phyloP scores from a whole-genome alignment of 2,329 filamentous ascomycete genomes.

The Tympanopsis confertula region DNA sequence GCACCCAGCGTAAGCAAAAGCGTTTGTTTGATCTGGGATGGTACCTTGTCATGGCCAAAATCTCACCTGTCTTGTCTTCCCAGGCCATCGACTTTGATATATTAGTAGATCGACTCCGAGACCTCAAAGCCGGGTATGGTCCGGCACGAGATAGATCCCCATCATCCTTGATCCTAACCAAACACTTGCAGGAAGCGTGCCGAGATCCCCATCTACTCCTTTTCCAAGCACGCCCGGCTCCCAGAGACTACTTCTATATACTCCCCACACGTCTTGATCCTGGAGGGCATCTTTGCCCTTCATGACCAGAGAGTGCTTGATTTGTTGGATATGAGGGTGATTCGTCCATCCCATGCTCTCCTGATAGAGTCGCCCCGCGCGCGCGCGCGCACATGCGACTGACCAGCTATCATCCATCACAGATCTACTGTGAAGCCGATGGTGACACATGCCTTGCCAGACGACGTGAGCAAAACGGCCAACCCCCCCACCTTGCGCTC shows the following conservation, averaged over 20 bases:
- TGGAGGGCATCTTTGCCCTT: constrained; percentile 92
- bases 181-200: constrained; percentile 59
- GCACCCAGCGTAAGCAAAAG: constrained; percentile 52
- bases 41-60: too few species aligned
- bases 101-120: constrained; percentile 65
- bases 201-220: constrained; percentile 91
- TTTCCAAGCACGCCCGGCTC: constrained; percentile 75
- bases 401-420: not conserved
- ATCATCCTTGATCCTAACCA: constrained; percentile 5
- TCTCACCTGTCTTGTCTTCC: too few species aligned
- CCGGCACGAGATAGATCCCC: not conserved
- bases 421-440: constrained; percentile 95
- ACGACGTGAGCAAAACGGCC: constrained; percentile 50
- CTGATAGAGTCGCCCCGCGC: too few species aligned
- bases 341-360: too few species aligned
- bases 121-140: constrained; percentile 81
- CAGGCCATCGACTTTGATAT: constrained; percentile 86
- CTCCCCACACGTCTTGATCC: constrained; percentile 85
- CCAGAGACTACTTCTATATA: constrained; percentile 79
- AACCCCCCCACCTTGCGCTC: not conserved
- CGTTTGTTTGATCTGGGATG: too few species aligned
- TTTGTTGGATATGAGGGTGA: constrained; percentile 78
- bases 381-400: too few species aligned
- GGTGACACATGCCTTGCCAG: constrained; percentile 84
- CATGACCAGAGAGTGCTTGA: constrained; percentile 79